Base-by-base conservation (phyloP, 352 stramenopile genomes). In the Globisporangium echinulatum region DNA sequence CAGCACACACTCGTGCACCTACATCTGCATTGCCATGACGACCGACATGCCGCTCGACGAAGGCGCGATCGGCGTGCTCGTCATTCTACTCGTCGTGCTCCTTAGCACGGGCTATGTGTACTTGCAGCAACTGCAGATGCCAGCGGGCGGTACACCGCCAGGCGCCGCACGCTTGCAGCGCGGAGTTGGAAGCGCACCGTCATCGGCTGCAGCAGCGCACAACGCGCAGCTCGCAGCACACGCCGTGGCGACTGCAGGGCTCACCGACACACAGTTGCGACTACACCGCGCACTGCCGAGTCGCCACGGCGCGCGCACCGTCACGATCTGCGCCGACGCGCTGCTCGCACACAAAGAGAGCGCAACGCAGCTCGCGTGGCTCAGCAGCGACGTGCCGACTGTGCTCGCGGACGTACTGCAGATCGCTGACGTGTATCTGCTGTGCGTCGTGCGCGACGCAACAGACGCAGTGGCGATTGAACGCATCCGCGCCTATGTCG, bases 101-200 rank as follows among this genome's bases (percentile, higher is more conserved):
- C 64, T 88, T 40, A 85, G 77, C 62, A 88, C 82, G 0, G 83
- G 82, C 50, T 91, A 91, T 67, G 74, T 91, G 11, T 87, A 86
- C 56, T 48, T 86, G 14, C 79, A 89, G 67, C 79, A 87, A 63
- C 63, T 82, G 59, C 76, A 75, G n/a, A 56, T 70, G 43, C 14
- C 57, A 47, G 64, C 52, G 49, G 44, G 59, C 39, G 50, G 39
- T 13, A 25, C 25, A 1, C 46, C 15, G 15, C 43, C 43, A 47
- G 46, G 13, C 2, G 7, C 17, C 4, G 46, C 46, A n/a, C 46
- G 54, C 46, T 10, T 40, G 19, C 53, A 56, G 38, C 48, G 61
- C 25, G 25, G 25, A 33, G 25, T 33, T 33, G 10, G 54, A 3
- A 5, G 13, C n/a, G 17, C 15, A 10, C 11, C 39, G 33, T 40